These are phyloP conservation scores for Oryza australiensis DNA, from an alignment of 176 grass and related monocot genomes.

Conservation along the genomic window DNA sequence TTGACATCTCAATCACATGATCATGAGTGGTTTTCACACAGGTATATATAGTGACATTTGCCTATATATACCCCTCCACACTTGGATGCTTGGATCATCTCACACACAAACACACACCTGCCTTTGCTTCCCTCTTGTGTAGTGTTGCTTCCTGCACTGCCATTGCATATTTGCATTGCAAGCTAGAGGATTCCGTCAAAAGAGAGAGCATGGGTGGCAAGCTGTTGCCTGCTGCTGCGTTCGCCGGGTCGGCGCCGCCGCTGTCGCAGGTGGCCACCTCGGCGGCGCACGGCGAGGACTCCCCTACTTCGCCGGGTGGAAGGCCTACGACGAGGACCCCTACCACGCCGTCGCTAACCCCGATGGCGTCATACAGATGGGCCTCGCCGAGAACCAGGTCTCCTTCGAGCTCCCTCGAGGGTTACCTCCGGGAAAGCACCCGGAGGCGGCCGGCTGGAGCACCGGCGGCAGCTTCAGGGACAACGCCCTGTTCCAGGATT, in stretches of 20 bases:
- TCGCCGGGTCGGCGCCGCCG: background rate
- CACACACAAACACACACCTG: background rate
- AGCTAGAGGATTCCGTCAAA: background rate
- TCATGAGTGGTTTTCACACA: background rate
- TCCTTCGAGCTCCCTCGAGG: constrained; percentile 89
- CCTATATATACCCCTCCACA: constrained; percentile 35
- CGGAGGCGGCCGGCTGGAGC: constrained; percentile 50
- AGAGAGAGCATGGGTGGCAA: constrained; percentile 40
- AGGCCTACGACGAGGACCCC: constrained; percentile 75
- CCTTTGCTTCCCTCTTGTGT: background rate
- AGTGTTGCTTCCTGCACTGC: background rate
- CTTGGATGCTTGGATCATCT: constrained; percentile 16
- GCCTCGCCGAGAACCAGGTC: constrained; percentile 89
- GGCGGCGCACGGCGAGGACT: constrained; percentile 72
- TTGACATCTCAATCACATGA: background rate
- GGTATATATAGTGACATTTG: constrained; percentile 8
- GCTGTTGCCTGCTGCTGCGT: constrained; percentile 20
- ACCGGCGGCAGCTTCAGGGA: constrained; percentile 65
- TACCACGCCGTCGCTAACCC: constrained; percentile 69
- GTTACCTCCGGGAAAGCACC: constrained; percentile 63
- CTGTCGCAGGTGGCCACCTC: constrained; percentile 67
- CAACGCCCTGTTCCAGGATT: constrained; percentile 93
- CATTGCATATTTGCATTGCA: background rate
- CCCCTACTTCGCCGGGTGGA: constrained; percentile 95
- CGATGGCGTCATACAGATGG: constrained; percentile 84